Evolutionary conservation across 257 asterid genomes (phyloP), one percentile per base, ranked within the genome.

Genomic region (Coffea canephora): DNA sequence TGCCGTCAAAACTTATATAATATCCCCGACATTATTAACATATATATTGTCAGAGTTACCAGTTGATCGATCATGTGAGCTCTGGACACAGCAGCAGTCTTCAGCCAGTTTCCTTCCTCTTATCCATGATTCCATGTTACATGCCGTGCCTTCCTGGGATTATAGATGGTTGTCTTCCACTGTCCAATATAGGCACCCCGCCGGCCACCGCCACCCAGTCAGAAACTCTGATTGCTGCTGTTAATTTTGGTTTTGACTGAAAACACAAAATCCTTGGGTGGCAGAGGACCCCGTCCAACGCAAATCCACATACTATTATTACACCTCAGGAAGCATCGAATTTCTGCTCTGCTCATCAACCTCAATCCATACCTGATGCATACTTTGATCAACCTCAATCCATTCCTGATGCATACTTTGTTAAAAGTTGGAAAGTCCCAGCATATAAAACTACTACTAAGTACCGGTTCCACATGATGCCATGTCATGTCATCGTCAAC

Each of bases 1-100:
- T 74, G 8, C 54, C 23, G 55, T 75, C 61, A 16, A 16, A 18
- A 54, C 21, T 54, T 54, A 3, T 48, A 8, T 48, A 48, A 48
- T 66, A 55, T 74, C 62, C 78, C 69, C 57, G 69, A 74, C 69
- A 74, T 52, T 15, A 16, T 31, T 31, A 31, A 31, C 34, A 31
- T 31, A 3, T 6, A 15, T 54, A 54, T 3, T 66, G 45, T 43
- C 6, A 66, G 13, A 11, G 15, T 31, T 2, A 67, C 23, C 71
- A 16, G 73, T 34, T 15, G 25, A 27, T 23, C 74, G 13, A 27
- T 39, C 74, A 27, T 9, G 80, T 66, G 66, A 77, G 72, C 73
- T 45, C 34, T 64, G 73, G 45, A 36, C n/a, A 39, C 50, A 69
- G 57, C 21, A 54, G 21, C 61, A 54, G 23, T 54, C 43, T 4